Percentiles rank a stretch among this genome's conserved stretches.
Conservation (phyloP, 768 basidiomycete species). For the Rhodocollybia butyracea region DNA sequence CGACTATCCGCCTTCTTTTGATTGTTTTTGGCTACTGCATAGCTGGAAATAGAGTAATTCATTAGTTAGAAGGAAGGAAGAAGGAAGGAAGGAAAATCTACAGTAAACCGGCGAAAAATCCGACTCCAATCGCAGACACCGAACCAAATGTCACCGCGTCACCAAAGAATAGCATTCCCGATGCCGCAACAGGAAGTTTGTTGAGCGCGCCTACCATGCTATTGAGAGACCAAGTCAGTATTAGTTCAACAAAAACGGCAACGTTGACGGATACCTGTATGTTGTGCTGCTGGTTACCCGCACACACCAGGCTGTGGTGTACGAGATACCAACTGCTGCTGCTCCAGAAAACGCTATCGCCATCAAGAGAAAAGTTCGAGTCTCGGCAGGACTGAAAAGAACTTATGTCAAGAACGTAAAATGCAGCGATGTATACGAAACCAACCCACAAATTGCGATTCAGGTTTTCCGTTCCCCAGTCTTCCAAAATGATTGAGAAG, state of each 20-base stretch:
- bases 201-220: conserved; percentile 98
- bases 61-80: too few relatives aligned
- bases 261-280: conserved; percentile 69
- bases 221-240: conserved; percentile 7
- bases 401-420: conserved; percentile 4
- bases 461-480: conserved; percentile 83
- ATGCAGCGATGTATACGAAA: background rate
- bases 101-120: conserved; percentile 88
- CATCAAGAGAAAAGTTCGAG: conserved; percentile 71
- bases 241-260: background rate
- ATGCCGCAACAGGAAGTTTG: conserved; percentile 96
- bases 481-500: conserved; percentile 81
- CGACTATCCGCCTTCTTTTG: conserved; percentile 76
- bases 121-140: conserved; percentile 81
- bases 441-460: conserved; percentile 81
- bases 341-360: conserved; percentile 97
- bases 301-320: conserved; percentile 98
- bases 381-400: conserved; percentile 74
- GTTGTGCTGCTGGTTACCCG: conserved; percentile 95
- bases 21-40: conserved; percentile 92
- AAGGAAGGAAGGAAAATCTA: too few relatives aligned
- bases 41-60: too few relatives aligned
- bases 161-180: conserved; percentile 97
- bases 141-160: conserved; percentile 86
- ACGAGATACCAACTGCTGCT: conserved; percentile 95